Evolutionary conservation across 441 rosid genomes (phyloP).

Genomic region (Pelargonium fulgidum): DNA sequence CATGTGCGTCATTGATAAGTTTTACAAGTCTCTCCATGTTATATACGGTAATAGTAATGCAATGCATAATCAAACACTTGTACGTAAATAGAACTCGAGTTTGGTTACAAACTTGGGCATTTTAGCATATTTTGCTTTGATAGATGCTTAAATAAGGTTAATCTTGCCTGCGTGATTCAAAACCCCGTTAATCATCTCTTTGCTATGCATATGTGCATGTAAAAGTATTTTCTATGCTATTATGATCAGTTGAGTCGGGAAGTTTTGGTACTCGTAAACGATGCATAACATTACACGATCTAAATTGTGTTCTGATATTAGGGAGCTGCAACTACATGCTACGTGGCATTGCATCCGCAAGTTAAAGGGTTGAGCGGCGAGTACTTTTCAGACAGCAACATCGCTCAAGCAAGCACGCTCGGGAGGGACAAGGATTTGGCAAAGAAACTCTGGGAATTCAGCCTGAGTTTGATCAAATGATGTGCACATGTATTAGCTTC

Average conservation of each 20-base stretch:
- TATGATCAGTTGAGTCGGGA: no score
- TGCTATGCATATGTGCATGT: no score
- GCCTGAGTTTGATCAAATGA: constrained; percentile 32
- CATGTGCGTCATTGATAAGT: no score
- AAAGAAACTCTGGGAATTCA: constrained; percentile 70
- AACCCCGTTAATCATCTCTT: no score
- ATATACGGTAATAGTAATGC: no score
- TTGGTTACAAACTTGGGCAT: neutral
- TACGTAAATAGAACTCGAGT: neutral
- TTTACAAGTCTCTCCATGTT: no score
- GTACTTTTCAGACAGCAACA: constrained; percentile 47
- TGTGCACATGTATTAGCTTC: neutral
- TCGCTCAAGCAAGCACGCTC: constrained; percentile 29
- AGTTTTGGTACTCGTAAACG: neutral
- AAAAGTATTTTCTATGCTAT: no score
- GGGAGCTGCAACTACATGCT: constrained; percentile 77
- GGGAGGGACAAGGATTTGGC: constrained; percentile 45
- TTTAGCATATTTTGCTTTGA: neutral
- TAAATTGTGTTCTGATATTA: neutral
- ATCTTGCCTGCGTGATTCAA: no score
- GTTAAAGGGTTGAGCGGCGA: constrained; percentile 52
- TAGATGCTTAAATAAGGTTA: neutral
- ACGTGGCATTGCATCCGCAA: constrained; percentile 70
- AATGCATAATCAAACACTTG: neutral
- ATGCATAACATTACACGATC: neutral